Base-by-base conservation (phyloP, 257 asterid species). In the Vinca minor region DNA sequence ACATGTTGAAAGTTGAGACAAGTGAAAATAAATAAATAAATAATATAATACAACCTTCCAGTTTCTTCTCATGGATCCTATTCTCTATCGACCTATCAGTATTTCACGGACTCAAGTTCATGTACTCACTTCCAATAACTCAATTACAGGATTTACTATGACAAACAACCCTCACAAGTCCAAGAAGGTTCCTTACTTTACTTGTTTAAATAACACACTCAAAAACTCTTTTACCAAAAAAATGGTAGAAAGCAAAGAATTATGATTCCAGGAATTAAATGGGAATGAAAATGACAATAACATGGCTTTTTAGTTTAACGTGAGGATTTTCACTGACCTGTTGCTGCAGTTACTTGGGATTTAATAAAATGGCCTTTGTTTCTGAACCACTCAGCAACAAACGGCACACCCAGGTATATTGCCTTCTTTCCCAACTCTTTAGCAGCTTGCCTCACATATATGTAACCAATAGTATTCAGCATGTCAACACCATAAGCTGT, bases 401-500 rank as follows among this genome's bases (percentile, higher is more conserved):
- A 93, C 65, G 97, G 97, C 66, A 93, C 90, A 11, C 97, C 99
- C 76, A 93, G 77, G 77, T 59, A 85, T 77, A 83, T 87, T 64
- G 86, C 99, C 84, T 93, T 93, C 90, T 93, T 93, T 58, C 99
- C 99, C 62, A 93, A 94, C 77, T 93, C 99, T 81, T 93, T 93
- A 25, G 99, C 96, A 49, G 96, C 78, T 82, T 87, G 96, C 82
- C 99, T 84, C 65, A 82, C 77, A 80, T 89, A 93, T 80, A 93
- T 93, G 75, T 93, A 93, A 62, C 97, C 99, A 69, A 93, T 93
- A 58, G 96, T 93, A 76, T 79, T 87, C 83, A 93, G 82, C 99
- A 93, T 93, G 73, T 93, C 99, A 77, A 86, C 95, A 47, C 99
- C 97, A 68, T 89, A 93, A 71, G 99, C 99, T 93, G 97, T 57